Conservation (phyloP, 2,329 filamentous ascomycete genomes). For the Arthrobotrys sinensis region DNA sequence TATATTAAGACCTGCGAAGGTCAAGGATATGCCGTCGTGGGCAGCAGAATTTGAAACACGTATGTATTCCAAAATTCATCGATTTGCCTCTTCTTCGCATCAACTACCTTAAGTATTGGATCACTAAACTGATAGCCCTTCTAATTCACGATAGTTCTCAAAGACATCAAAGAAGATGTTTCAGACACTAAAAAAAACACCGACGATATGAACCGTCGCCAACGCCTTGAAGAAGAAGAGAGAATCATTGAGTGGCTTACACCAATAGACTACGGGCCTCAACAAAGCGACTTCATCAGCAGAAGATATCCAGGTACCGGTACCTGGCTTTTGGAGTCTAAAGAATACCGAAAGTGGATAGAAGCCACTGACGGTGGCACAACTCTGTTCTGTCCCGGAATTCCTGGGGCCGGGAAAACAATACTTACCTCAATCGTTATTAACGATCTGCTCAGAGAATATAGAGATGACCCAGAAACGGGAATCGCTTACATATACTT, state of each 20-base stretch:
- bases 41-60: neutral
- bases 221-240: neutral
- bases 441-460: neutral
- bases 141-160: neutral
- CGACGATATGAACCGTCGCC: neutral
- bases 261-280: neutral
- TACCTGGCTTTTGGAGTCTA: constrained; percentile 69
- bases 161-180: neutral
- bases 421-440: constrained; percentile 1
- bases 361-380: neutral
- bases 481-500: constrained; percentile 13
- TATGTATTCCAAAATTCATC: neutral
- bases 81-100: too few species aligned
- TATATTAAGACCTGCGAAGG: neutral
- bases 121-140: neutral
- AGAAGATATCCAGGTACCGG: constrained; percentile 4
- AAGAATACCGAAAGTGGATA: constrained; percentile 64
- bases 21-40: neutral
- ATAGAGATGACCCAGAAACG: neutral
- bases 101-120: too few species aligned
- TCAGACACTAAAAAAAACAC: neutral
- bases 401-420: constrained; percentile 60
- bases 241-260: constrained; percentile 12
- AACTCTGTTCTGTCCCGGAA: constrained; percentile 69
- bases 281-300: constrained; percentile 10